Evolutionary conservation across 345 rosid species (phyloP).

Genomic region (Kandelia obovata): DNA sequence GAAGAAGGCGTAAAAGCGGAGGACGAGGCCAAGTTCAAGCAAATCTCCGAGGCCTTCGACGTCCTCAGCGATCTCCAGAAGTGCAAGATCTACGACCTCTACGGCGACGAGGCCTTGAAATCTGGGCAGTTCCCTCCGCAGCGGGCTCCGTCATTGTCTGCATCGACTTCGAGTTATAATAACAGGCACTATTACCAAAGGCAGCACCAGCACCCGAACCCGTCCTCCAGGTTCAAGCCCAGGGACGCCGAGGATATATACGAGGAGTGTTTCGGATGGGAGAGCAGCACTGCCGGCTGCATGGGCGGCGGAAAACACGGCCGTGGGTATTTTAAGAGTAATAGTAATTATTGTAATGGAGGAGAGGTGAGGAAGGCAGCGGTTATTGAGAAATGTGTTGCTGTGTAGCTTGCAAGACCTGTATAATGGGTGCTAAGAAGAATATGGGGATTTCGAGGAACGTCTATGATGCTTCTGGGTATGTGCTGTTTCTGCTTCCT

Average conservation of each 20-base stretch:
- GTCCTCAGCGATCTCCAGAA: conserved; percentile 71
- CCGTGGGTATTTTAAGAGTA: conserved; percentile 40
- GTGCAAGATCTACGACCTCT: conserved; percentile 92
- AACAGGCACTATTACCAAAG: conserved; percentile 11
- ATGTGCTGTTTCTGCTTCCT: conserved; percentile 17
- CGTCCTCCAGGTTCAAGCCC: conserved; percentile 16
- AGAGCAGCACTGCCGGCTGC: conserved; percentile 23
- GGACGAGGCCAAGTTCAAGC: conserved; percentile 90
- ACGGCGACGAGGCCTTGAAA: conserved; percentile 86
- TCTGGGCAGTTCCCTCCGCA: conserved; percentile 64
- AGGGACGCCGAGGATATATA: conserved; percentile 73
- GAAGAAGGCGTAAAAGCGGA: conserved; percentile 80
- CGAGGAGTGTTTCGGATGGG: conserved; percentile 75
- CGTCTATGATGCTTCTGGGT: conserved; percentile 61
- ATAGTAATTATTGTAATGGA: conserved; percentile 1
- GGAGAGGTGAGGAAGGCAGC: conserved; percentile 41
- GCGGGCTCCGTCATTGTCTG: background rate
- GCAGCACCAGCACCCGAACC: conserved; percentile 9
- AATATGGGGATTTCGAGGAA: conserved; percentile 71
- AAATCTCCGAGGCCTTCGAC: conserved; percentile 76
- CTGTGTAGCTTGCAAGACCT: conserved; percentile 85
- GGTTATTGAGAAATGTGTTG: conserved; percentile 49
- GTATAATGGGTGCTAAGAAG: conserved; percentile 64
- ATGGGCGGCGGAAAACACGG: conserved; percentile 10
- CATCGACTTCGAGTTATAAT: background rate